A percentile compares a stretch with the other conserved stretches of the same genome.
phyloP scores from a whole-genome alignment of 2,329 filamentous ascomycete genomes.

The Penicillium sp. region DNA sequence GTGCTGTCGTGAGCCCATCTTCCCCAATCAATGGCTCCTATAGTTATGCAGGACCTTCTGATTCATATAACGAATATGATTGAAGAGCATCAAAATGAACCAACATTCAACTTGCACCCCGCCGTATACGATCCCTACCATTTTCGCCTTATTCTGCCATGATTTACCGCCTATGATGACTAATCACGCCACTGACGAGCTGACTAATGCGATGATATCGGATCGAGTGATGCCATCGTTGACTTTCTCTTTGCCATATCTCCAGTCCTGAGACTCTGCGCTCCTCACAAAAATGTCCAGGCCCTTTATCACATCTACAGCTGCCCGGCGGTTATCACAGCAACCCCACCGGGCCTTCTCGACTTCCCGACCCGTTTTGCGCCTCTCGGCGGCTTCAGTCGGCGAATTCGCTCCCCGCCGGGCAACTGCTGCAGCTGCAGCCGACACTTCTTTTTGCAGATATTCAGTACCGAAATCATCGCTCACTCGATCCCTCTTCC shows the following conservation, averaged over 20 bases:
- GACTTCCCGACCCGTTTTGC: conserved; percentile 21
- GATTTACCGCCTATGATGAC: conserved; percentile 21
- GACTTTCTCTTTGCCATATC: conserved; percentile 16
- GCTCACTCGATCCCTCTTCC: conserved; percentile 1
- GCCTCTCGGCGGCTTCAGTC: conserved; percentile 31
- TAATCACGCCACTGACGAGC: conserved; percentile 30
- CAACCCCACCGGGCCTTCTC: conserved; percentile 22
- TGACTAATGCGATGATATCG: conserved; percentile 31
- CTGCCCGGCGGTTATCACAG: conserved; percentile 26
- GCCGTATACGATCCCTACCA: conserved; percentile 13
- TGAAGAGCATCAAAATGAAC: not conserved
- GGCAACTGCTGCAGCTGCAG: conserved; percentile 7
- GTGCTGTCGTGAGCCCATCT: conserved; percentile 32
- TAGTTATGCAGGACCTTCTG: not conserved
- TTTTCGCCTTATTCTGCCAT: conserved; percentile 26
- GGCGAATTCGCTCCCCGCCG: conserved; percentile 22
- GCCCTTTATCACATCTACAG: conserved; percentile 23
- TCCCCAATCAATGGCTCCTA: not conserved
- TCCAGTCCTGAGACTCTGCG: not conserved
- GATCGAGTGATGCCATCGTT: conserved; percentile 22
- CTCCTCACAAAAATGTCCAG: conserved; percentile 29
- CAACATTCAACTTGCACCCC: conserved; percentile 10
- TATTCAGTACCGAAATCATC: not conserved
- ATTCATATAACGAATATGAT: not conserved
- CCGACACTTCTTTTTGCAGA: not conserved